Base-by-base conservation (phyloP, 2,329 filamentous ascomycete genomes). In the Paracamarosporium sp. region DNA sequence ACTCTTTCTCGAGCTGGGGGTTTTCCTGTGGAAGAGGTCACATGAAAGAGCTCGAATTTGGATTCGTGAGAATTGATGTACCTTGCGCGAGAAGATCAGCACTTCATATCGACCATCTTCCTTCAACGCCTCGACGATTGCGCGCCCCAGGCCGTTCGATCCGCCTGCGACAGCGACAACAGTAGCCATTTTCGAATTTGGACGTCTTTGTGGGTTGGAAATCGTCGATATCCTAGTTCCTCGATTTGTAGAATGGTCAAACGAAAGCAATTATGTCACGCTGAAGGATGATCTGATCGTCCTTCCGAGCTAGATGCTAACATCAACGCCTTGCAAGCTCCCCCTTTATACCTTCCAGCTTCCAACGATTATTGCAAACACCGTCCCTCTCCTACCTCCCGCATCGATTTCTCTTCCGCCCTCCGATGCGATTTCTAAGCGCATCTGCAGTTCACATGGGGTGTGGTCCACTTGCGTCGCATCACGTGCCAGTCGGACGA, bases 151-250 rank as follows among this genome's bases (percentile, higher is more conserved):
- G 15, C 74, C 72, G 17, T 79, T 80, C 1, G 78, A 78, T n/a
- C 81, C 81, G 35, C 81, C 81, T 7, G 81, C 79, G 15, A 83
- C 76, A 43, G 79, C 81, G 48, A 83, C 68, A 27, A 78, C 66
- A 13, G 46, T 30, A 35, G 62, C 53, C 57, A 63, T 65, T 17
- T 38, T 27, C n/a, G 13, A 30, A 3, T 17, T 30, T 20, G 27
- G 15, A 31, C 2, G 25, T 20, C 11, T 9, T 17, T 3, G 6
- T 46, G 11, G 8, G 9, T 11, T 17, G 8, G 9, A 43, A 27
- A 12, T 43, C 2, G 7, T 13, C 15, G 7, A 5, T 15, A 17
- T 13, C 3, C 8, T 6, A 43, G 11, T 25, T 9, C 3, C 22
- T 43, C n/a, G n/a, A n/a, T n/a, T n/a, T n/a, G n/a, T n/a, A n/a